Conservation (phyloP, 441 rosid species). For the Erysimum pusillum region DNA sequence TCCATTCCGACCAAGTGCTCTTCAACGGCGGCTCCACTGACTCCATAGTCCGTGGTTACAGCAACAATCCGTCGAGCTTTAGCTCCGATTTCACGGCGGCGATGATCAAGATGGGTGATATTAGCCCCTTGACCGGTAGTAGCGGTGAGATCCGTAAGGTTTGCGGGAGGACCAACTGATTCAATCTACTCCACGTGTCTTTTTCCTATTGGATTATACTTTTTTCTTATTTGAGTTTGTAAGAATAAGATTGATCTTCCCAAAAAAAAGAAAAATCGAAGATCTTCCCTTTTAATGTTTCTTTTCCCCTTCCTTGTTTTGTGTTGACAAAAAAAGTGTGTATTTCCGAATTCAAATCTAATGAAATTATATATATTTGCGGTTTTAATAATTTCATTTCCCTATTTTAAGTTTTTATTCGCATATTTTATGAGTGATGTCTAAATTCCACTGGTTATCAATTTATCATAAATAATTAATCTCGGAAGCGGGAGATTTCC, state of each 20-base stretch:
- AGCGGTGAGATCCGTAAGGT: slow-evolving; percentile 78
- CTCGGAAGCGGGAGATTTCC: slow-evolving; percentile 26
- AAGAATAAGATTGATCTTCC: slow-evolving; percentile 30
- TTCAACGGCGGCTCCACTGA: slow-evolving; percentile 83
- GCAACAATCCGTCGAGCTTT: slow-evolving; percentile 54
- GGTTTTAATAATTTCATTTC: background rate
- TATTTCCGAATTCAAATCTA: slow-evolving; percentile 32
- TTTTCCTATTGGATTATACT: background rate
- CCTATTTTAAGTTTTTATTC: background rate
- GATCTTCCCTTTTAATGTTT: slow-evolving; percentile 23
- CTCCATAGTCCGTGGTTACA: slow-evolving; percentile 64
- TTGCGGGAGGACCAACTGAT: slow-evolving; percentile 65
- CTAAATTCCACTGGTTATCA: slow-evolving; percentile 1
- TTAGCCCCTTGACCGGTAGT: slow-evolving; percentile 80
- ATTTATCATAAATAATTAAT: background rate
- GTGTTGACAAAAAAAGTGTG: slow-evolving; percentile 34
- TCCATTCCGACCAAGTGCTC: slow-evolving; percentile 82
- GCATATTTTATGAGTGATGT: background rate
- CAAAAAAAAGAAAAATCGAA: background rate
- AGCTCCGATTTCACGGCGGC: slow-evolving; percentile 66
- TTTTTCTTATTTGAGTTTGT: background rate
- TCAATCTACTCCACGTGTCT: background rate
- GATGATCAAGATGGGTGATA: slow-evolving; percentile 93
- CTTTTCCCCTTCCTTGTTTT: background rate
- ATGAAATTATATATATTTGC: slow-evolving; percentile 21